These are phyloP conservation scores for Aspergillus nomiae DNA, from an alignment of 2,329 filamentous ascomycete species.

Conservation along the genomic window DNA sequence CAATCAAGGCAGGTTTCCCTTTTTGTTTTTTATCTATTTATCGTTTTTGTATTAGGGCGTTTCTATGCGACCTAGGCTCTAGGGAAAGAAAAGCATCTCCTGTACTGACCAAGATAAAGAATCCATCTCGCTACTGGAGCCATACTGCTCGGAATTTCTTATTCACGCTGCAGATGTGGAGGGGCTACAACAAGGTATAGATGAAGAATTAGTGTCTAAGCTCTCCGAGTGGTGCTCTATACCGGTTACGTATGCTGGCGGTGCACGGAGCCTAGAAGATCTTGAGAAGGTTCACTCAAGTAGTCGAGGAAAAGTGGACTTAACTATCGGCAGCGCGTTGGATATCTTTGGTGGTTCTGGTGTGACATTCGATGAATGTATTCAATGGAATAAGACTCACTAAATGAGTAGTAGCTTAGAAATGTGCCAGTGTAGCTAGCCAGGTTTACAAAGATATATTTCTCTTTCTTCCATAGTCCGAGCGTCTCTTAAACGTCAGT, in stretches of 20 bases:
- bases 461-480: background rate
- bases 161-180: slow-evolving; percentile 98
- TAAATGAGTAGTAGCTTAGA: slow-evolving; percentile 17
- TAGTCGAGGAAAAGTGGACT: slow-evolving; percentile 79
- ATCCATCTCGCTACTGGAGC: slow-evolving; percentile 77
- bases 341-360: slow-evolving; percentile 92
- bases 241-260: slow-evolving; percentile 94
- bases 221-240: slow-evolving; percentile 85
- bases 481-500: background rate
- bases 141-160: slow-evolving; percentile 93
- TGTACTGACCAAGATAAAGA: slow-evolving; percentile 54
- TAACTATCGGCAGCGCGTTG: slow-evolving; percentile 94
- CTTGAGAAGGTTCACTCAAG: slow-evolving; percentile 77
- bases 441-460: background rate
- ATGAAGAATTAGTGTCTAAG: slow-evolving; percentile 75
- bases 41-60: background rate
- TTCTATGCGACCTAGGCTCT: background rate
- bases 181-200: slow-evolving; percentile 87
- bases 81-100: background rate
- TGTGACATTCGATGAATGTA: slow-evolving; percentile 85
- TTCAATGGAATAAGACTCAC: slow-evolving; percentile 72
- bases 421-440: background rate
- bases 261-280: slow-evolving; percentile 80
- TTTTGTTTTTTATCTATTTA: background rate
- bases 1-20: slow-evolving; percentile 65